Conservation (phyloP, 805 yeast species). For the Yamadazyma sp. region DNA sequence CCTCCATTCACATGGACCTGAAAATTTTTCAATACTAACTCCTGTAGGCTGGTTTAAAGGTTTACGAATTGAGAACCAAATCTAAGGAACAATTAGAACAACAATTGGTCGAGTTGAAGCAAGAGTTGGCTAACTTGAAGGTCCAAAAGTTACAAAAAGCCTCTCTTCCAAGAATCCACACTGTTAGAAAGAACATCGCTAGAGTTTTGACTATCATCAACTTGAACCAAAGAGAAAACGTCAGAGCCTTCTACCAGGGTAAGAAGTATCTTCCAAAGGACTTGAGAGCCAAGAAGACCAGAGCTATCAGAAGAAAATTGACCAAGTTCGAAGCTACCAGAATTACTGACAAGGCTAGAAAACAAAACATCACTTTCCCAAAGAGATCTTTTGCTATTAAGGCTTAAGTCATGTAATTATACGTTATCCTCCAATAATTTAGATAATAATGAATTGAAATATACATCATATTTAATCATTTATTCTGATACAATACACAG, state of each 20-base stretch:
- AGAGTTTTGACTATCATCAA: slow-evolving; percentile 96
- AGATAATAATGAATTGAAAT: slow-evolving; percentile 12
- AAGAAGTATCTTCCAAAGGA: slow-evolving; percentile 97
- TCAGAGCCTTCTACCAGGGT: slow-evolving; percentile 91
- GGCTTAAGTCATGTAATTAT: slow-evolving; percentile 59
- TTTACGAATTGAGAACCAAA: slow-evolving; percentile 95
- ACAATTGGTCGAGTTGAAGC: slow-evolving; percentile 94
- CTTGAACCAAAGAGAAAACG: slow-evolving; percentile 93
- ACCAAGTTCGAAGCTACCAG: slow-evolving; percentile 81
- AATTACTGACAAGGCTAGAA: slow-evolving; percentile 85
- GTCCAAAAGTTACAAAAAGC: slow-evolving; percentile 93
- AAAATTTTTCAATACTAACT: slow-evolving; percentile 10
- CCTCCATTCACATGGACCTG: no score
- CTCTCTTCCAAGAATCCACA: slow-evolving; percentile 93
- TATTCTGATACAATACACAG: slow-evolving; percentile 4
- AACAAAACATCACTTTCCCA: slow-evolving; percentile 95
- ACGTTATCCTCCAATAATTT: slow-evolving; percentile 8
- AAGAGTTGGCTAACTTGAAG: slow-evolving; percentile 92
- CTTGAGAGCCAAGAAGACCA: slow-evolving; percentile 99
- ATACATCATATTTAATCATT: slow-evolving; percentile 9
- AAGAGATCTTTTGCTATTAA: slow-evolving; percentile 97
- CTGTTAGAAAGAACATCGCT: slow-evolving; percentile 98
- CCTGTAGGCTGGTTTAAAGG: slow-evolving; percentile 79
- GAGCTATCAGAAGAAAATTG: slow-evolving; percentile 98
- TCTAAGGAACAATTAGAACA: slow-evolving; percentile 94